These are phyloP conservation scores for Gonapodya prolifera DNA, from an alignment of 192 early-diverging fungal genomes.

Conservation along the genomic window DNA sequence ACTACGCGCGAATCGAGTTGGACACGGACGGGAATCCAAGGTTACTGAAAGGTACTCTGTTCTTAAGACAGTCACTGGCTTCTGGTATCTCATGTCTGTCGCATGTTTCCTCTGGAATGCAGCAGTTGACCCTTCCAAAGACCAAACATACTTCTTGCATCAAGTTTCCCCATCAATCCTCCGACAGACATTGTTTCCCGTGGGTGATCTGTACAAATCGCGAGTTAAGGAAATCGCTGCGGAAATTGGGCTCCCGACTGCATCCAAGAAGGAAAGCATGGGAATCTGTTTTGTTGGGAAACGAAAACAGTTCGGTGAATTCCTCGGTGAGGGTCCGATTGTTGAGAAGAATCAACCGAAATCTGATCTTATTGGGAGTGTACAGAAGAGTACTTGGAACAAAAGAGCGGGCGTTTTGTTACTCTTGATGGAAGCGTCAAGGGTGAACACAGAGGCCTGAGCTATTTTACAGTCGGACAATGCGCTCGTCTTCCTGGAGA, in stretches of 20 bases:
- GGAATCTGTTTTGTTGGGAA: constrained; percentile 94
- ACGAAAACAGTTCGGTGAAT: constrained; percentile 57
- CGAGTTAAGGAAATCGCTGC: constrained; percentile 60
- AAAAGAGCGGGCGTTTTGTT: constrained; percentile 2
- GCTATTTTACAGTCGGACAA: neutral
- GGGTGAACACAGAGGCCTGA: neutral
- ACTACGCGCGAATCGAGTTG: constrained; percentile 35
- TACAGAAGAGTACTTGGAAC: constrained; percentile 9
- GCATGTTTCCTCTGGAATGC: neutral
- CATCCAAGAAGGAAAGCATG: constrained; percentile 77
- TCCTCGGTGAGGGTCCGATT: constrained; percentile 49
- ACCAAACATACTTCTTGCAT: constrained; percentile 90
- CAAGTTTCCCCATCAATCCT: constrained; percentile 37
- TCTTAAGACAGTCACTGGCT: no score
- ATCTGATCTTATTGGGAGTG: constrained; percentile 9
- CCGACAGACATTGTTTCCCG: constrained; percentile 57
- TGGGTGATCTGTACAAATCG: constrained; percentile 60
- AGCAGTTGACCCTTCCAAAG: constrained; percentile 61
- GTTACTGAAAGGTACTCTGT: constrained; percentile 31
- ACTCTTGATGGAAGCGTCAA: neutral
- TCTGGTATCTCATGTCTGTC: no score
- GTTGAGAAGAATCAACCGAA: no score
- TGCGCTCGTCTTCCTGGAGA: neutral
- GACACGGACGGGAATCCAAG: constrained; percentile 7
- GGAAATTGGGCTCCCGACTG: constrained; percentile 35